These are phyloP conservation scores for Alternaria ventricosa DNA, from an alignment of 2,329 filamentous ascomycete genomes.

Conservation along the genomic window DNA sequence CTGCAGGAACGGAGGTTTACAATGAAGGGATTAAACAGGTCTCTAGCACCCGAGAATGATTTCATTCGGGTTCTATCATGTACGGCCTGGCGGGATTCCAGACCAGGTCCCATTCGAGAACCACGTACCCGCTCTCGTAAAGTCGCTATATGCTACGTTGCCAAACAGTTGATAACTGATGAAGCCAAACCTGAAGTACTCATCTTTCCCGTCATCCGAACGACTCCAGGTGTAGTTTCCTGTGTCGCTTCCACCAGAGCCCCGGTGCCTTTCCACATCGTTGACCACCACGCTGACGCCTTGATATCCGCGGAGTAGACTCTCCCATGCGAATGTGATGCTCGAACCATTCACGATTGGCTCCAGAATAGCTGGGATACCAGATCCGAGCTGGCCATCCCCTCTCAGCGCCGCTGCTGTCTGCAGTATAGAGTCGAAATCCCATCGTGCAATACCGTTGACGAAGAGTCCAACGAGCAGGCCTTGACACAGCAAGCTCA, in stretches of 20 bases:
- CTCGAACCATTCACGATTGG: conserved; percentile 54
- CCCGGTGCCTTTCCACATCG: conserved; percentile 81
- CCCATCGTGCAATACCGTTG: conserved; percentile 93
- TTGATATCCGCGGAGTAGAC: conserved; percentile 62
- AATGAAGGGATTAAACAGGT: background rate
- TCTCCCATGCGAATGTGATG: conserved; percentile 53
- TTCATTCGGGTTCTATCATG: background rate
- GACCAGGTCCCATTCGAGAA: conserved; percentile 40
- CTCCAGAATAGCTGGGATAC: conserved; percentile 58
- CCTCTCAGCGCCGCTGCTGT: conserved; percentile 73
- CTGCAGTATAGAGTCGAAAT: conserved; percentile 86
- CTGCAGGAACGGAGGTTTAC: background rate
- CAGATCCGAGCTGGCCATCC: conserved; percentile 59
- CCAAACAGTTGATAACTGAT: conserved; percentile 41
- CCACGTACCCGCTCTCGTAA: conserved; percentile 44
- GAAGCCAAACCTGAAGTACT: conserved; percentile 48
- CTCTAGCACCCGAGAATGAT: background rate
- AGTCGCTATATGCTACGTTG: conserved; percentile 40
- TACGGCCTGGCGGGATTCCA: conserved; percentile 26
- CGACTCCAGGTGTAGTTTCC: conserved; percentile 65
- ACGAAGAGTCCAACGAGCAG: conserved; percentile 89
- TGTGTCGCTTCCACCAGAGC: conserved; percentile 64
- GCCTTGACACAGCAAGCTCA: conserved; percentile 87
- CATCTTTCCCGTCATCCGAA: conserved; percentile 38
- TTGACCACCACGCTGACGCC: conserved; percentile 85